A percentile compares a stretch with the other conserved stretches of the same genome.
Evolutionary conservation across 352 stramenopile species (phyloP).

Genomic region (Phytophthora sansomeana): DNA sequence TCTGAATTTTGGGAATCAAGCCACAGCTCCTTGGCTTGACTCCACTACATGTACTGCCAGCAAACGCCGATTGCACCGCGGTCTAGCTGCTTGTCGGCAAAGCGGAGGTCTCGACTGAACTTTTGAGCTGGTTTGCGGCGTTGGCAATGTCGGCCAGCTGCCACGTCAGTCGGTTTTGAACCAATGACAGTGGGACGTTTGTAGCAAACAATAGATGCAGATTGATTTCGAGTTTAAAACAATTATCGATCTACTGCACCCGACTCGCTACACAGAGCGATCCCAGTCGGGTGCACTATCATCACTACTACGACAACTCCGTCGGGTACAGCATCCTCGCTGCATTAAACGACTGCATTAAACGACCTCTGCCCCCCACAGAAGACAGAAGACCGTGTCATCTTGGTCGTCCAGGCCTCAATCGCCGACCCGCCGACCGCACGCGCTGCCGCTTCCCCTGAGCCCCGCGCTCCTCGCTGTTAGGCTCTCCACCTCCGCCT

Average conservation of each 20-base stretch:
- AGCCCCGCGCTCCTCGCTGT: neutral
- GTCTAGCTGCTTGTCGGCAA: no score
- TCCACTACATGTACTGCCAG: no score
- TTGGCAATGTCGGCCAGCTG: neutral
- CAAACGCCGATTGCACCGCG: no score
- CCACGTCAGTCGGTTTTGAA: neutral
- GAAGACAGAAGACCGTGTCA: conserved; percentile 15
- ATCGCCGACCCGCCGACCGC: conserved; percentile 12
- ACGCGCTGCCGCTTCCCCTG: neutral
- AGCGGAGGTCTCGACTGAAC: neutral
- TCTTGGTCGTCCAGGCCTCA: conserved; percentile 10
- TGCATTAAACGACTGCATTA: no score
- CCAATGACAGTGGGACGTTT: neutral
- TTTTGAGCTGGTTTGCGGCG: neutral
- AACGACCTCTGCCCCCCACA: neutral
- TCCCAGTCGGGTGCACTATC: neutral
- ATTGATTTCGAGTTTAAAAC: neutral
- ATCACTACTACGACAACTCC: no score
- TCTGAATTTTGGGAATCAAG: no score
- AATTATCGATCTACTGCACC: neutral
- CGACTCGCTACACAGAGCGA: neutral
- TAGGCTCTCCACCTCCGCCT: neutral
- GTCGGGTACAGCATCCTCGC: no score
- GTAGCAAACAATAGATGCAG: neutral
- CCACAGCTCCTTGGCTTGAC: no score